A percentile compares a stretch with the other conserved stretches of the same genome.
phyloP scores from a whole-genome alignment of 345 rosid genomes.

The Moricandia moricandioides region DNA sequence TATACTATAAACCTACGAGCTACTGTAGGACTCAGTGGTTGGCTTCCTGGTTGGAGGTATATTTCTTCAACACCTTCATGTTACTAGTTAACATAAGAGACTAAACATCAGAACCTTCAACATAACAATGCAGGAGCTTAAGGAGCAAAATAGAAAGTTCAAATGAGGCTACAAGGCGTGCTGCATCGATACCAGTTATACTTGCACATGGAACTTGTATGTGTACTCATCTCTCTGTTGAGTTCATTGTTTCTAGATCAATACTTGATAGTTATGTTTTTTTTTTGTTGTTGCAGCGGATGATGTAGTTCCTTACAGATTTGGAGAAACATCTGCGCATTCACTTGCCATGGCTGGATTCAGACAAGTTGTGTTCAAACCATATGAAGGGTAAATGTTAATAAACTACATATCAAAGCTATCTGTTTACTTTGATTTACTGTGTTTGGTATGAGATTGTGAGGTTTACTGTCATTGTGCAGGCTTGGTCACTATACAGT shows the following conservation, averaged over 20 bases:
- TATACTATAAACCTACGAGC: conserved; percentile 52
- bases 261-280: not conserved
- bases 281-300: conserved; percentile 44
- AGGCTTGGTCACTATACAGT: conserved; percentile 91
- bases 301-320: conserved; percentile 56
- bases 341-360: conserved; percentile 51
- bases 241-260: not conserved
- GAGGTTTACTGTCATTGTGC: conserved; percentile 19
- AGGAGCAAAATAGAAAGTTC: conserved; percentile 55
- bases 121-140: conserved; percentile 46
- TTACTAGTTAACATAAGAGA: conserved; percentile 11
- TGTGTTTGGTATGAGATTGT: conserved; percentile 2
- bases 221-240: not conserved
- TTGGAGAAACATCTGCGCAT: conserved; percentile 62
- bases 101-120: conserved; percentile 4
- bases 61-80: not conserved
- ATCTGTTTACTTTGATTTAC: not conserved
- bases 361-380: conserved; percentile 34
- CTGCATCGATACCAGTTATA: conserved; percentile 58
- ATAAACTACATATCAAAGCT: not conserved
- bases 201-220: conserved; percentile 62
- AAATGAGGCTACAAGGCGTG: conserved; percentile 52
- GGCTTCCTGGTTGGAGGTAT: conserved; percentile 74
- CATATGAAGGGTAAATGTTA: conserved; percentile 29
- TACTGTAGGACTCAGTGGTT: conserved; percentile 59